Conservation (phyloP, 768 basidiomycete genomes). For the Agaricus blazei region DNA sequence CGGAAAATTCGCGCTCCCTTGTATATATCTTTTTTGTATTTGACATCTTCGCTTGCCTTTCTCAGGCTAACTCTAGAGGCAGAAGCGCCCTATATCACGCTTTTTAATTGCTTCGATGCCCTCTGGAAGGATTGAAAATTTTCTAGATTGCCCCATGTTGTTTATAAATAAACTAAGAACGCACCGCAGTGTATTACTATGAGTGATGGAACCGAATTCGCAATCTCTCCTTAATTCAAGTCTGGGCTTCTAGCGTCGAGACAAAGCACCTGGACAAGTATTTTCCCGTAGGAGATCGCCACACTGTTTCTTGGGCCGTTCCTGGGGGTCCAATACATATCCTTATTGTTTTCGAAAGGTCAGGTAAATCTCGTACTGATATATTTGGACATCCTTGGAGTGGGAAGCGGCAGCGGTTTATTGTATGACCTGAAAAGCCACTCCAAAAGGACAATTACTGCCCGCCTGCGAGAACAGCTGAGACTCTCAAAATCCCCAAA, state of each 20-base stretch:
- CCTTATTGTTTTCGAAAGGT: not conserved
- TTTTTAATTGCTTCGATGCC: not conserved
- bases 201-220: not conserved
- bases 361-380: not conserved
- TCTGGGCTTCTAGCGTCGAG: not conserved
- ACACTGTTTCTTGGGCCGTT: not conserved
- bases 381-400: not conserved
- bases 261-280: not conserved
- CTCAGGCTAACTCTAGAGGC: slow-evolving; percentile 9
- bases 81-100: slow-evolving; percentile 45
- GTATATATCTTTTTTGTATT: not conserved
- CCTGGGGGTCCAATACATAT: not conserved
- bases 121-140: slow-evolving; percentile 7
- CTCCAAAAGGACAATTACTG: too few relatives aligned
- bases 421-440: too few relatives aligned
- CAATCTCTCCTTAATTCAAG: not conserved
- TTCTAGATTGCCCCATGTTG: slow-evolving; percentile 7
- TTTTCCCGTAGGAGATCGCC: not conserved
- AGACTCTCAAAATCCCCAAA: too few relatives aligned
- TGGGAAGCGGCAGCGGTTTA: not conserved
- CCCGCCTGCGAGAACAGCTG: too few relatives aligned
- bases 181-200: slow-evolving; percentile 6
- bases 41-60: not conserved
- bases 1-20: slow-evolving; percentile 4
- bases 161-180: slow-evolving; percentile 5